Conservation (phyloP, 768 basidiomycete species). For the Bullera alba region DNA sequence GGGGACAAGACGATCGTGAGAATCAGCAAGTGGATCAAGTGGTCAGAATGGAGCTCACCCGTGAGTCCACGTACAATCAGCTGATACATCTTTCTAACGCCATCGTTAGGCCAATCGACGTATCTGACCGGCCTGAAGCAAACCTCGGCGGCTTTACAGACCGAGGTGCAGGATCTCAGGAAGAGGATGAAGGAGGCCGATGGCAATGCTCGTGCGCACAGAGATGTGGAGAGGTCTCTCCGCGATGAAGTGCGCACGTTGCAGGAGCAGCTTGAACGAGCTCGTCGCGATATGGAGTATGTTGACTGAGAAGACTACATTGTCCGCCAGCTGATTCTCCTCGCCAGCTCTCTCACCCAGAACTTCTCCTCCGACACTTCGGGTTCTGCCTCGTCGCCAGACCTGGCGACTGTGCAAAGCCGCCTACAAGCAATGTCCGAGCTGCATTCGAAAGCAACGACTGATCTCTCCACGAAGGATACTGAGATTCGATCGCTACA, state of each 20-base stretch:
- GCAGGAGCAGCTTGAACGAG: slow-evolving; percentile 35
- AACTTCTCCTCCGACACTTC: slow-evolving; percentile 24
- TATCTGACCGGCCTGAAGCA: slow-evolving; percentile 23
- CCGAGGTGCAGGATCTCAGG: slow-evolving; percentile 36
- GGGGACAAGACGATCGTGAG: slow-evolving; percentile 10
- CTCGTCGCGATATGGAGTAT: slow-evolving; percentile 43
- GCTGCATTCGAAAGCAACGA: slow-evolving; percentile 25
- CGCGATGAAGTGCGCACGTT: slow-evolving; percentile 31
- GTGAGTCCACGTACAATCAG: slow-evolving; percentile 19
- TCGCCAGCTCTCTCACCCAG: slow-evolving; percentile 37
- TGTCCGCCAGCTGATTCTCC: slow-evolving; percentile 1
- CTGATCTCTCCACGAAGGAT: slow-evolving; percentile 25
- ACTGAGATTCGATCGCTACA: slow-evolving; percentile 22
- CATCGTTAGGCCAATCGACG: too few relatives aligned
- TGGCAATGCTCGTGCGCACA: slow-evolving; percentile 19
- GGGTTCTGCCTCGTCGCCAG: slow-evolving; percentile 13
- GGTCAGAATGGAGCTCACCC: slow-evolving; percentile 26
- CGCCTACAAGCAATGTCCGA: slow-evolving; percentile 32
- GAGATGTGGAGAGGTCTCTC: slow-evolving; percentile 21
- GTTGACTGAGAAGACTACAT: slow-evolving; percentile 1
- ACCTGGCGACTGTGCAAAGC: slow-evolving; percentile 24
- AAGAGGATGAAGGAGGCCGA: slow-evolving; percentile 36
- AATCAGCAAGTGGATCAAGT: slow-evolving; percentile 19
- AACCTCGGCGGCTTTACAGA: slow-evolving; percentile 20
- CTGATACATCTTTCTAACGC: slow-evolving; percentile 13